Evolutionary conservation across 2,329 filamentous ascomycete species (phyloP).

Genomic region (Pseudogymnoascus sp.): DNA sequence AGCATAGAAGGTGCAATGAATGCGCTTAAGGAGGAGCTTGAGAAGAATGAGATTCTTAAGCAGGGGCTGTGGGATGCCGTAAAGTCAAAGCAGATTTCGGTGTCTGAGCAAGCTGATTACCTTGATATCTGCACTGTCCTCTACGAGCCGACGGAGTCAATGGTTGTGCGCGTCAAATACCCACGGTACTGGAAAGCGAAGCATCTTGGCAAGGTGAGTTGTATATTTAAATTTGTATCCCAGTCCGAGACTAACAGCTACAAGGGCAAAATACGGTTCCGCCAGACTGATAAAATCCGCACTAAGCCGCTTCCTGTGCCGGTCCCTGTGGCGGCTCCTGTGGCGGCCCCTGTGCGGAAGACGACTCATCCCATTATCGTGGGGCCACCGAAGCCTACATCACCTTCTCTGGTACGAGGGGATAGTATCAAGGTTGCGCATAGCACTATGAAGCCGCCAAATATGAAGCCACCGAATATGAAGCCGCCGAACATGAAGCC

Average conservation of each 20-base stretch:
- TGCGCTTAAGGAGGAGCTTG: conserved; percentile 41
- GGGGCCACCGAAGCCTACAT: background rate
- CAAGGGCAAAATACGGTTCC: conserved; percentile 25
- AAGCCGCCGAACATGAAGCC: conserved; percentile 15
- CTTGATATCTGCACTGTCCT: conserved; percentile 45
- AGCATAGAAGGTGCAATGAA: conserved; percentile 40
- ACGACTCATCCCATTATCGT: conserved; percentile 1
- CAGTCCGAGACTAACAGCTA: background rate
- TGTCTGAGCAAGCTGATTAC: conserved; percentile 42
- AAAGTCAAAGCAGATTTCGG: conserved; percentile 39
- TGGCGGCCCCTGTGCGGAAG: conserved; percentile 8
- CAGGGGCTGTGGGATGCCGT: conserved; percentile 43
- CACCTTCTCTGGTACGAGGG: background rate
- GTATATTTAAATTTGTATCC: conserved; percentile 4
- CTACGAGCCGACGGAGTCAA: conserved; percentile 40
- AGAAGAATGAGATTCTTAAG: conserved; percentile 38
- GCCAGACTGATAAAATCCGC: conserved; percentile 24
- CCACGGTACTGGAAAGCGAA: conserved; percentile 40
- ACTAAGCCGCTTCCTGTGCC: conserved; percentile 15
- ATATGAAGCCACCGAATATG: background rate
- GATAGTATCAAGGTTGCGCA: conserved; percentile 6
- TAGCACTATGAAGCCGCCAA: conserved; percentile 19
- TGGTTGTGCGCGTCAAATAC: conserved; percentile 40
- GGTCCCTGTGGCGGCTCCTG: background rate
- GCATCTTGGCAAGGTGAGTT: conserved; percentile 31